A percentile compares a stretch with the other conserved stretches of the same genome.
phyloP scores from a whole-genome alignment of 2,329 filamentous ascomycete species.

The Fusarium goolgardi region DNA sequence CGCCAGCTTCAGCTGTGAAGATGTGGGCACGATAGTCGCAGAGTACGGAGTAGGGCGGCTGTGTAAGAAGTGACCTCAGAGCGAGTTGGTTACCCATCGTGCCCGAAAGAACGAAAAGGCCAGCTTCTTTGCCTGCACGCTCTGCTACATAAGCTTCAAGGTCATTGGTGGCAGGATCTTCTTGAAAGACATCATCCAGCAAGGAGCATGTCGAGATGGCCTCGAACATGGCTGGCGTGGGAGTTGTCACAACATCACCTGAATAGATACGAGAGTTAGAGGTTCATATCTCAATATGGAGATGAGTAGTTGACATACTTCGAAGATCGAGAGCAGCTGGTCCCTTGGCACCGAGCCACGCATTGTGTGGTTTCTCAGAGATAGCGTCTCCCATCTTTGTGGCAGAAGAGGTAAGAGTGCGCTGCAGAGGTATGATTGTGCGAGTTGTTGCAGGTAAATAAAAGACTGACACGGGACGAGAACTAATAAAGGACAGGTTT shows the following conservation, averaged over 20 bases:
- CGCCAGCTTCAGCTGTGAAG: constrained; percentile 72
- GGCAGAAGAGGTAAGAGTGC: constrained; percentile 28
- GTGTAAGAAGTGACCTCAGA: constrained; percentile 78
- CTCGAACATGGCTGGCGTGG: constrained; percentile 82
- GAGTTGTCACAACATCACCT: constrained; percentile 73
- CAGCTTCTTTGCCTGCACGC: constrained; percentile 79
- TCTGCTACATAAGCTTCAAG: constrained; percentile 80
- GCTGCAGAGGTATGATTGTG: background rate
- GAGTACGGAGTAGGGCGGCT: constrained; percentile 83
- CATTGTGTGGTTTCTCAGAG: constrained; percentile 41
- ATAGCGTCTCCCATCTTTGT: constrained; percentile 32
- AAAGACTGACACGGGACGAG: background rate
- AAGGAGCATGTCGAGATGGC: constrained; percentile 81
- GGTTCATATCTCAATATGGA: background rate
- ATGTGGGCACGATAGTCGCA: constrained; percentile 86
- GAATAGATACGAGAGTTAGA: constrained; percentile 32
- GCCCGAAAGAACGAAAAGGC: constrained; percentile 85
- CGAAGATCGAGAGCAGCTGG: constrained; percentile 55
- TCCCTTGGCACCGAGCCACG: constrained; percentile 55
- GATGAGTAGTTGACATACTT: constrained; percentile 47
- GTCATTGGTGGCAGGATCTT: constrained; percentile 81
- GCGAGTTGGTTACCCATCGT: constrained; percentile 96
- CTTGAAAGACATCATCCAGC: constrained; percentile 84
- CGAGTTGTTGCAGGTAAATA: background rate
- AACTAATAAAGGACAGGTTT: background rate